Evolutionary conservation across 495 filamentous ascomycete species (phyloP).

Genomic region (Aspergillus ostianus): DNA sequence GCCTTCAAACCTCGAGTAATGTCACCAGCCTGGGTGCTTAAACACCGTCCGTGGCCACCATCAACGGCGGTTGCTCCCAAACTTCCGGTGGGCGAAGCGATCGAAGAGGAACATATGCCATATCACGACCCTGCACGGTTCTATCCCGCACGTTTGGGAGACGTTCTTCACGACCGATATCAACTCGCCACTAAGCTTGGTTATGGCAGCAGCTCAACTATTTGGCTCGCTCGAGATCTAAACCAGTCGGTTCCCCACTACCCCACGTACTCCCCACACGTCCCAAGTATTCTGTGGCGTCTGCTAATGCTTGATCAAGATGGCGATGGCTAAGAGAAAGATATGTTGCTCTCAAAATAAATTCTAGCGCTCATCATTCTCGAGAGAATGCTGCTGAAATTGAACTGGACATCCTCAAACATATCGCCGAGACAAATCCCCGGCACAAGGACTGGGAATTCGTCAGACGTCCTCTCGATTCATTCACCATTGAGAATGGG

Average conservation of each 20-base stretch:
- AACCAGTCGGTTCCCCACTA: conserved; percentile 20
- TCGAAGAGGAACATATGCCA: conserved; percentile 41
- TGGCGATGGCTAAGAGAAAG: conserved; percentile 29
- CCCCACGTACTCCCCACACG: neutral
- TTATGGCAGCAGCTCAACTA: conserved; percentile 34
- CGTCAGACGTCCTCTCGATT: conserved; percentile 28
- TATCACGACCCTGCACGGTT: conserved; percentile 34
- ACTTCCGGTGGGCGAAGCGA: conserved; percentile 5
- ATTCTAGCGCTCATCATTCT: conserved; percentile 14
- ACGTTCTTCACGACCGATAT: conserved; percentile 36
- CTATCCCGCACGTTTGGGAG: conserved; percentile 36
- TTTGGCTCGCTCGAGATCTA: conserved; percentile 40
- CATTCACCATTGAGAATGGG: conserved; percentile 26
- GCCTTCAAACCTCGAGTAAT: no score
- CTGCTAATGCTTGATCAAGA: conserved; percentile 14
- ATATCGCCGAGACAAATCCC: conserved; percentile 27
- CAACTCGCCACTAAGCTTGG: conserved; percentile 41
- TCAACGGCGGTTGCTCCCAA: conserved; percentile 5
- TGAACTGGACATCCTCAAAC: conserved; percentile 19
- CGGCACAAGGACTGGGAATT: conserved; percentile 41
- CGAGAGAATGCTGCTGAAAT: conserved; percentile 17
- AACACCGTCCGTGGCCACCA: conserved; percentile 17
- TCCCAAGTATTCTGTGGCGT: neutral
- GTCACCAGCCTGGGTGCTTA: neutral
- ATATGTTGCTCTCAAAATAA: conserved; percentile 39